Percentiles rank a stretch among this genome's conserved stretches.
Conservation (phyloP, 2,329 filamentous ascomycete genomes). For the Leptodontidium sp. region DNA sequence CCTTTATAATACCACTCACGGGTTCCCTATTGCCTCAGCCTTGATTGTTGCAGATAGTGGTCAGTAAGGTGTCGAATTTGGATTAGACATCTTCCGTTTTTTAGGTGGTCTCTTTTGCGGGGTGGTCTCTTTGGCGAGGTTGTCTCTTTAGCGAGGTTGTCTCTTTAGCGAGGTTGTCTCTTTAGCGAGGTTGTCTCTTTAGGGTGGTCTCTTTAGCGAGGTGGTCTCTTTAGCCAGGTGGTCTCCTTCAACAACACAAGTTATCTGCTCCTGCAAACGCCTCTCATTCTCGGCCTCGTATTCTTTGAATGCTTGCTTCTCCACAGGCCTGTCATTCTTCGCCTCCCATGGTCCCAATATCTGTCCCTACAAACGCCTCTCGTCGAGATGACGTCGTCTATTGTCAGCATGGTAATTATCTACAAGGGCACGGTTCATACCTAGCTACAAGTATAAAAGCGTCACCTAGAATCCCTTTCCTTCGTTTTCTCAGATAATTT, state of each 20-base stretch:
- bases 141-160: no score
- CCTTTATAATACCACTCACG: not conserved
- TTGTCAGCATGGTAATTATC: not conserved
- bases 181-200: no score
- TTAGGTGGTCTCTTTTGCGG: not conserved
- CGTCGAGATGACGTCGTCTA: not conserved
- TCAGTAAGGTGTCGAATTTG: no score
- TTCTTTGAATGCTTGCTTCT: not conserved
- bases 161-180: no score
- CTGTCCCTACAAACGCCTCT: not conserved
- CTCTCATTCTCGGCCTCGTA: not conserved
- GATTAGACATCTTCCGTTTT: no score
- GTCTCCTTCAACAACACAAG: no score
- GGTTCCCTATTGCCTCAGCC: not conserved
- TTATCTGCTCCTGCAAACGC: no score
- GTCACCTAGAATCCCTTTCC: not conserved
- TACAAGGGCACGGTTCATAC: not conserved
- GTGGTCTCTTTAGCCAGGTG: no score
- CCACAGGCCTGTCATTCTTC: not conserved
- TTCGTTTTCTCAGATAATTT: not conserved
- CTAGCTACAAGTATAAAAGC: not conserved
- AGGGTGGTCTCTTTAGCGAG: no score
- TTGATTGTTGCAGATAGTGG: no score
- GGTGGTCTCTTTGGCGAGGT: no score
- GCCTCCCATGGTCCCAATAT: not conserved